phyloP scores from a whole-genome alignment of 257 asterid genomes.

The Oldenlandia corymbosa region DNA sequence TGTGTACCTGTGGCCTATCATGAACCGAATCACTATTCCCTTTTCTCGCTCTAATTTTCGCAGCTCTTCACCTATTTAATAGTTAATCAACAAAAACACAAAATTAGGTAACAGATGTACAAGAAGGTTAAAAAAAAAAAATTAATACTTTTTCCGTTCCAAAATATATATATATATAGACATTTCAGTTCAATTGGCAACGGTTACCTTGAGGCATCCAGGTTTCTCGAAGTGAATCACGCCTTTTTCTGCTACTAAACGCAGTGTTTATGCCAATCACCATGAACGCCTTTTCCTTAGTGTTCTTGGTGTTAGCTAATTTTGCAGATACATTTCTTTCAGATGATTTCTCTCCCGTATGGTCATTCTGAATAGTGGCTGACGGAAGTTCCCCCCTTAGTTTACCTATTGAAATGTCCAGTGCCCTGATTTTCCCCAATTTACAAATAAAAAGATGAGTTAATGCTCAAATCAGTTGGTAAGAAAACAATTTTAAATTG shows the following conservation, averaged over 20 bases:
- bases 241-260: slow-evolving; percentile 77
- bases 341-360: slow-evolving; percentile 22
- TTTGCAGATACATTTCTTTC: neutral
- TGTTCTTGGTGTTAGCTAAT: neutral
- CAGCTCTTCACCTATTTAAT: slow-evolving; percentile 45
- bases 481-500: too few relatives aligned
- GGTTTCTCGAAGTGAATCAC: slow-evolving; percentile 78
- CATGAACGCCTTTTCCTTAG: slow-evolving; percentile 46
- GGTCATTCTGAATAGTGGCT: slow-evolving; percentile 23
- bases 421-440: slow-evolving; percentile 26
- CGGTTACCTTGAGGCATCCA: slow-evolving; percentile 78
- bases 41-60: slow-evolving; percentile 61
- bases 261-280: slow-evolving; percentile 80
- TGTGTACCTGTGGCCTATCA: slow-evolving; percentile 93
- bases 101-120: too few relatives aligned
- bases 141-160: too few relatives aligned
- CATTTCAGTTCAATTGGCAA: too few relatives aligned
- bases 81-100: too few relatives aligned
- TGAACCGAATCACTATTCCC: slow-evolving; percentile 73
- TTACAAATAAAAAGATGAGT: neutral
- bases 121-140: too few relatives aligned
- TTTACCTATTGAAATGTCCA: slow-evolving; percentile 47
- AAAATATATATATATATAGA: too few relatives aligned
- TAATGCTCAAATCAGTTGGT: neutral
- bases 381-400: slow-evolving; percentile 52